Conservation (phyloP, 768 basidiomycete genomes). For the Kwoniella dendrophila region DNA sequence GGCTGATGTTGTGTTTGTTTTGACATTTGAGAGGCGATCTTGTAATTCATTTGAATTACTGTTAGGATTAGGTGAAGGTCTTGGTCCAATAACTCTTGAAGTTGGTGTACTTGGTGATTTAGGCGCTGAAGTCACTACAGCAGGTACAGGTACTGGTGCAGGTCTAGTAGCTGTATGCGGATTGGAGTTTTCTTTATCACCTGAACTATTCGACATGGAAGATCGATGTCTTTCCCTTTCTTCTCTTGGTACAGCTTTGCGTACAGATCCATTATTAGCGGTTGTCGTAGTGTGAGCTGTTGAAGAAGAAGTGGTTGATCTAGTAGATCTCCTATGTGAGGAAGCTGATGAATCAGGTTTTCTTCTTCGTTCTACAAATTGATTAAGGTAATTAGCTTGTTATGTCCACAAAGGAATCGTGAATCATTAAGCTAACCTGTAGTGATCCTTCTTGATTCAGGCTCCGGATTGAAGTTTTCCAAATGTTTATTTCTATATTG, state of each 20-base stretch:
- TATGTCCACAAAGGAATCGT: neutral
- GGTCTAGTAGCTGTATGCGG: conserved; percentile 20
- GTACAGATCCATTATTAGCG: neutral
- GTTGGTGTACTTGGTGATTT: conserved; percentile 18
- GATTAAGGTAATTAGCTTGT: neutral
- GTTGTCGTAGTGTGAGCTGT: neutral
- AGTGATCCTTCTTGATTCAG: conserved; percentile 18
- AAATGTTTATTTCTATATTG: conserved; percentile 71
- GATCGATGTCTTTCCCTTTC: conserved; percentile 14
- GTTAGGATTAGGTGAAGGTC: conserved; percentile 16
- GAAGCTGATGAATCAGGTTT: conserved; percentile 3
- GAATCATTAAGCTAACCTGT: conserved; percentile 8
- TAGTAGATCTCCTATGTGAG: conserved; percentile 2
- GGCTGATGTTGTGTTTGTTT: neutral
- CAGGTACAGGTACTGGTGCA: conserved; percentile 15
- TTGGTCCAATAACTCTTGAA: conserved; percentile 16
- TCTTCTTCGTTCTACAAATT: conserved; percentile 10
- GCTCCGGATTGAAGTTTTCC: conserved; percentile 60
- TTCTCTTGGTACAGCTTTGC: conserved; percentile 22
- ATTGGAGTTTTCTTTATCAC: conserved; percentile 13
- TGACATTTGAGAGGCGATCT: neutral
- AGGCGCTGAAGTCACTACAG: neutral
- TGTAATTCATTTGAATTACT: conserved; percentile 1
- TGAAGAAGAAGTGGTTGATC: conserved; percentile 10
- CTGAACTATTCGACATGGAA: neutral